These are phyloP conservation scores for Penicillium simplicissimum DNA, from an alignment of 495 filamentous ascomycete genomes.

Conservation along the genomic window DNA sequence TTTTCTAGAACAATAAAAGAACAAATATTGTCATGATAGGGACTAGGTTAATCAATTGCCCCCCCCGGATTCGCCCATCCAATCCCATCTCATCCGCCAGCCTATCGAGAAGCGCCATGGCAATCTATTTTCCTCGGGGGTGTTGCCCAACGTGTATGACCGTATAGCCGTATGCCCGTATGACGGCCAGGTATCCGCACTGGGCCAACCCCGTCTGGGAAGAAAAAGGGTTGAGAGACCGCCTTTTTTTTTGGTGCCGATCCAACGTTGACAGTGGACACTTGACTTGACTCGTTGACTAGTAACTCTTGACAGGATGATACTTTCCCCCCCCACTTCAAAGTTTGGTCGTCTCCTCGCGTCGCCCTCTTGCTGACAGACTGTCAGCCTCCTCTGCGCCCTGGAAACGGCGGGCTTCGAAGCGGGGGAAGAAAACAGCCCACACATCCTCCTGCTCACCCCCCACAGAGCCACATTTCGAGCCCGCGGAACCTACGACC, in stretches of 20 bases:
- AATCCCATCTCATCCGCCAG: neutral
- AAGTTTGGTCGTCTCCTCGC: neutral
- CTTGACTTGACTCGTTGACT: neutral
- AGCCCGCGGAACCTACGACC: constrained; percentile 17
- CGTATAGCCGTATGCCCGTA: no score
- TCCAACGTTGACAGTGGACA: constrained; percentile 17
- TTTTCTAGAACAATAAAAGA: constrained; percentile 6
- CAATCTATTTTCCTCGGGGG: constrained; percentile 1
- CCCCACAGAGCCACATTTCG: constrained; percentile 14
- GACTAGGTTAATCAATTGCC: neutral
- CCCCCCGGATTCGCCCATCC: neutral
- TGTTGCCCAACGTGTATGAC: constrained; percentile 6
- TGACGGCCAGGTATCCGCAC: constrained; percentile 6
- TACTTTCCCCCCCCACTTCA: constrained; percentile 14
- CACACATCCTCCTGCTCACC: constrained; percentile 13
- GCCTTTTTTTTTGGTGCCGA: constrained; percentile 33
- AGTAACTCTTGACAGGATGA: constrained; percentile 17
- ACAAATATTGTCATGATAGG: neutral
- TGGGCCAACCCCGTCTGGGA: constrained; percentile 15
- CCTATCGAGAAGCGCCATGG: neutral
- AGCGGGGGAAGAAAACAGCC: constrained; percentile 20
- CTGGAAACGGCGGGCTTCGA: constrained; percentile 5
- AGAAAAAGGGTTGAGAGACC: constrained; percentile 19
- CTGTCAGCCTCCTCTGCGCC: neutral
- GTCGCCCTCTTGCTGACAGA: neutral